A percentile compares a stretch with the other conserved stretches of the same genome.
Evolutionary conservation across 192 early-diverging fungal species (phyloP).

Genomic region (Linderina pennispora): DNA sequence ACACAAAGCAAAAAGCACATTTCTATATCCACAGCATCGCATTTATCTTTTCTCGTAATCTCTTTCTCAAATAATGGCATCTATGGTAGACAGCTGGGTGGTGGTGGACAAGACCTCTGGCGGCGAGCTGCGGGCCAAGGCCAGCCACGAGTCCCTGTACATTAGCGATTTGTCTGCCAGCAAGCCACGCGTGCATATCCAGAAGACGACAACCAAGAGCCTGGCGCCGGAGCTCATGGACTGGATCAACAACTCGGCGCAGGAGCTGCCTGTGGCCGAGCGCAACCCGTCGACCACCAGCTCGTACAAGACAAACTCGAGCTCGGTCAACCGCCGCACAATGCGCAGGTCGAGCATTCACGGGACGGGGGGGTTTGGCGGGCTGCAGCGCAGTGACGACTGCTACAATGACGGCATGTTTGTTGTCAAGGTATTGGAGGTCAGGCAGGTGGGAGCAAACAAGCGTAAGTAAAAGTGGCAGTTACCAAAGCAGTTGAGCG

Average conservation of each 20-base stretch:
- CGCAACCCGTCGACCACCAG: slow-evolving; percentile 29
- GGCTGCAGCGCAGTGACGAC: background rate
- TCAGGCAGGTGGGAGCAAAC: slow-evolving; percentile 25
- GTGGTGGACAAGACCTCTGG: slow-evolving; percentile 43
- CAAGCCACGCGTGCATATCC: slow-evolving; percentile 38
- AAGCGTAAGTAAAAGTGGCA: slow-evolving; percentile 8
- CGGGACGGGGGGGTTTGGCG: slow-evolving; percentile 1
- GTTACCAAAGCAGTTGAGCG: too few species aligned
- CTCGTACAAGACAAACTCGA: slow-evolving; percentile 43
- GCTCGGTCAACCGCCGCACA: slow-evolving; percentile 31
- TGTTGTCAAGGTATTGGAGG: slow-evolving; percentile 42
- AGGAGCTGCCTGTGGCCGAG: slow-evolving; percentile 24
- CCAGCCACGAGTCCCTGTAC: slow-evolving; percentile 42
- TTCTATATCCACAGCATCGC: background rate
- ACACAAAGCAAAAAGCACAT: background rate
- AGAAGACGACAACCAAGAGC: slow-evolving; percentile 2
- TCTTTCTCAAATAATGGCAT: background rate
- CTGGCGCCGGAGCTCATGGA: slow-evolving; percentile 39
- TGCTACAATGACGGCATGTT: slow-evolving; percentile 35
- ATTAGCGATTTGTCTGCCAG: slow-evolving; percentile 10
- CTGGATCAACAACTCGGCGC: slow-evolving; percentile 39
- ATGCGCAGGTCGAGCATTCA: slow-evolving; percentile 33
- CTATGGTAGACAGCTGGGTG: slow-evolving; percentile 41
- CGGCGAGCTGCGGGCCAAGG: slow-evolving; percentile 36
- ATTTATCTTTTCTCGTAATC: background rate